Evolutionary conservation across 2,329 filamentous ascomycete species (phyloP).

Genomic region (Sclerotinia trifoliorum): DNA sequence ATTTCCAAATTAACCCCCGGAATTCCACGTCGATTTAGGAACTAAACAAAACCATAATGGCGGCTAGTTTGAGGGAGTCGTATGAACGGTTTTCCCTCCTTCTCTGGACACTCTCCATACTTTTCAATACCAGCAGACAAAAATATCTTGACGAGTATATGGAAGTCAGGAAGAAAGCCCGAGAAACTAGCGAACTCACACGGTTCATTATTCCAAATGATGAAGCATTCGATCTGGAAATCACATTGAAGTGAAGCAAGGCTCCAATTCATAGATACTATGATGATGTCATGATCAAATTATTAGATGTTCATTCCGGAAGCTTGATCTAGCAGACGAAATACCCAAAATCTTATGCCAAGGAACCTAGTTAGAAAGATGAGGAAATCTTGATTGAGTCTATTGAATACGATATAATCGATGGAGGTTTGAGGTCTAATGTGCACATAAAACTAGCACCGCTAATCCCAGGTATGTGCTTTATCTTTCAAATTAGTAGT

Average conservation of each 20-base stretch:
- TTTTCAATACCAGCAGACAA: background rate
- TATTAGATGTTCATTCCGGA: constrained; percentile 1
- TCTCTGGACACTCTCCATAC: background rate
- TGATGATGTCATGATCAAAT: constrained; percentile 1
- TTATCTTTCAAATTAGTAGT: background rate
- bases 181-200: background rate
- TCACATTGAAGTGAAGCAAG: background rate
- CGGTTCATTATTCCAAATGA: constrained; percentile 1
- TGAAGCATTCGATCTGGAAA: background rate
- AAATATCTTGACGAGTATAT: constrained; percentile 16
- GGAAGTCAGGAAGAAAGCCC: constrained; percentile 12
- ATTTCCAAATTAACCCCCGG: background rate
- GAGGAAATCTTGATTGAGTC: background rate
- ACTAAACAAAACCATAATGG: background rate
- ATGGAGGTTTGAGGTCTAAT: background rate
- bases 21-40: background rate
- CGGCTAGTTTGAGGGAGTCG: background rate
- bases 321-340: constrained; percentile 6
- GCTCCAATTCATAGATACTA: constrained; percentile 9
- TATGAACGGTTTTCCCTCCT: constrained; percentile 9
- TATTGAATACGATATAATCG: background rate
- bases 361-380: background rate
- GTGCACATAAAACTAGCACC: background rate
- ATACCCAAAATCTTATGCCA: background rate
- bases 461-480: background rate